These are phyloP conservation scores for Glonium stellatum DNA, from an alignment of 495 filamentous ascomycete genomes.

Conservation along the genomic window DNA sequence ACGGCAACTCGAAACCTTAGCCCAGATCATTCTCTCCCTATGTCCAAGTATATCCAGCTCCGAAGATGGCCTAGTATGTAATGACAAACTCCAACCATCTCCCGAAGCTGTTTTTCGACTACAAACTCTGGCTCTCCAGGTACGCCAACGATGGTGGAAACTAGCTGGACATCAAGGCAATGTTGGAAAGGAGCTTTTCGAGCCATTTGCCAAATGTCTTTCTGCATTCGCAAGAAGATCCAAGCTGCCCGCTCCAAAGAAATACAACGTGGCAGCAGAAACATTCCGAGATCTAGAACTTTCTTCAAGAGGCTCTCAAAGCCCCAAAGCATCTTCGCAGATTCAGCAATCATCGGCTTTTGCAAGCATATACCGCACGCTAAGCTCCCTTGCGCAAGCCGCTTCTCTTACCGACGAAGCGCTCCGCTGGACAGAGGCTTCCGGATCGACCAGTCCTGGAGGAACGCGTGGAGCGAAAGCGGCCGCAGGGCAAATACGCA, in stretches of 20 bases:
- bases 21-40: slow-evolving; percentile 59
- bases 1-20: slow-evolving; percentile 61
- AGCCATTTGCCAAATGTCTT: slow-evolving; percentile 62
- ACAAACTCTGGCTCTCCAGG: slow-evolving; percentile 60
- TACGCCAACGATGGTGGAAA: slow-evolving; percentile 63
- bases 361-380: background rate
- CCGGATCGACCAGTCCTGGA: background rate
- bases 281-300: slow-evolving; percentile 13
- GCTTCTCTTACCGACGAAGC: slow-evolving; percentile 20
- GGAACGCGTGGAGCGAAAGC: slow-evolving; percentile 6
- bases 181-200: slow-evolving; percentile 58
- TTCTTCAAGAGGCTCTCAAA: background rate
- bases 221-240: slow-evolving; percentile 52
- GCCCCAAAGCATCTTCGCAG: background rate
- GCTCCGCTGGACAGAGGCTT: slow-evolving; percentile 10
- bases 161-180: slow-evolving; percentile 63
- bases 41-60: slow-evolving; percentile 50
- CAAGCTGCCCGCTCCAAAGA: slow-evolving; percentile 15
- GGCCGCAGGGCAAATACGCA: slow-evolving; percentile 9
- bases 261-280: slow-evolving; percentile 28
- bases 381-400: slow-evolving; percentile 22
- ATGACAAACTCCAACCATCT: slow-evolving; percentile 47
- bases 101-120: slow-evolving; percentile 55
- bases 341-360: background rate
- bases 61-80: slow-evolving; percentile 44